Evolutionary conservation across 1,284 basidiomycete species (phyloP), one percentile per base, ranked within the genome.

Genomic region (Ustilago loliicola): DNA sequence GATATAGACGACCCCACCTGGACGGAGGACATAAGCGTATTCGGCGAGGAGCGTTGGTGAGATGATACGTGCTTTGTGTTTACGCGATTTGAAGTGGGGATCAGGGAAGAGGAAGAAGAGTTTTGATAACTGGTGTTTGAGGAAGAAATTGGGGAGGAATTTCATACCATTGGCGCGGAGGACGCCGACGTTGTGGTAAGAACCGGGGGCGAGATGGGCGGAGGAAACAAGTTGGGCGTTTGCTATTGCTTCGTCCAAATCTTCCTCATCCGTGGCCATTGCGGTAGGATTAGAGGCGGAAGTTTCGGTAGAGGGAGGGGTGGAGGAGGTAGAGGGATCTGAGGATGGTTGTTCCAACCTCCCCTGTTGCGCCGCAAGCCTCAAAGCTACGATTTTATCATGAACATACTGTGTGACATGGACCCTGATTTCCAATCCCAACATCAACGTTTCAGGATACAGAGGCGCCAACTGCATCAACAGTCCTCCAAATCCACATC

Each of bases 81-180:
- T 99, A 80, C 96, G 92, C 21, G 91, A 90, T 87, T 99, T 99
- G 90, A 99, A 99, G 87, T 99, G 97, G 0, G 97, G 97, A 87
- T 99, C 97, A 36, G 97, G 97, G 87, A 98, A 99, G 71, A 99
- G 91, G 89, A 99, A 98, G 88, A 99, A 99, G 72, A 99, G 90
- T 72, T 97, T 93, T 50, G 65, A 66, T 7, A 85, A 69, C 84
- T 97, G 96, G 71, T 92, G 92, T 85, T 96, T 95, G 13, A 90
- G 87, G 87, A 99, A 98, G 88, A 96, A 98, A 88, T 99, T 99
- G 15, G 96, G 94, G 76, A 98, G 90, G 87, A 98, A 98, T 88
- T 99, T 99, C 96, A 98, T 98, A 52, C 94, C 93, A 87, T 99
- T 99, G 11, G 94, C 95, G 58, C 96, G 93, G 73, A 98, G 93